These are phyloP conservation scores for Vararia minispora DNA, from an alignment of 768 basidiomycete genomes.

Conservation along the genomic window DNA sequence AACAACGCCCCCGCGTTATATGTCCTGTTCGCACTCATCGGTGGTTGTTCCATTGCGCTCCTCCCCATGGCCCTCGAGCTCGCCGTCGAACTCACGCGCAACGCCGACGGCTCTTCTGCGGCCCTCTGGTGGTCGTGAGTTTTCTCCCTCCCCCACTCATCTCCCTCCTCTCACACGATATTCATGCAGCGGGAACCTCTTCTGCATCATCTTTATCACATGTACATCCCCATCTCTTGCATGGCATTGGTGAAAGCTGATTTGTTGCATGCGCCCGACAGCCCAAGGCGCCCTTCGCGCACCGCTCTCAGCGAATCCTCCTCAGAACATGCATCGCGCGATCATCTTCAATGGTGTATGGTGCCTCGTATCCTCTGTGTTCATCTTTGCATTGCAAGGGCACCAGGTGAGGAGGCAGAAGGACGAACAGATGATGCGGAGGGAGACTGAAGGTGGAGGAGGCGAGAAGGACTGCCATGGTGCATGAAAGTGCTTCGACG, in stretches of 20 bases:
- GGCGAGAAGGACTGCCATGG: too few species aligned
- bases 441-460: too few species aligned
- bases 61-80: slow-evolving; percentile 72
- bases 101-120: slow-evolving; percentile 67
- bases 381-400: slow-evolving; percentile 45
- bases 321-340: slow-evolving; percentile 59
- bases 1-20: slow-evolving; percentile 52
- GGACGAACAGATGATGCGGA: slow-evolving; percentile 41
- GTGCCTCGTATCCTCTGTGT: slow-evolving; percentile 26
- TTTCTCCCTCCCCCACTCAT: not conserved
- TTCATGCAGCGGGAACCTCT: slow-evolving; percentile 46
- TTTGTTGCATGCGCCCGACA: slow-evolving; percentile 20
- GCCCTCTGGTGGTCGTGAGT: slow-evolving; percentile 66
- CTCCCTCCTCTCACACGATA: not conserved
- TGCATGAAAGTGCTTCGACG: too few species aligned
- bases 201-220: slow-evolving; percentile 50
- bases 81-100: slow-evolving; percentile 68
- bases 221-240: slow-evolving; percentile 26
- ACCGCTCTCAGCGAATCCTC: slow-evolving; percentile 46
- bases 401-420: slow-evolving; percentile 48
- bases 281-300: slow-evolving; percentile 62
- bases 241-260: too few species aligned
- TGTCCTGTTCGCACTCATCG: slow-evolving; percentile 57
- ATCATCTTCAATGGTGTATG: slow-evolving; percentile 56
- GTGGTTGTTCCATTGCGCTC: slow-evolving; percentile 52